Base-by-base conservation (phyloP, 768 basidiomycete genomes). In the Trametes cubensis region DNA sequence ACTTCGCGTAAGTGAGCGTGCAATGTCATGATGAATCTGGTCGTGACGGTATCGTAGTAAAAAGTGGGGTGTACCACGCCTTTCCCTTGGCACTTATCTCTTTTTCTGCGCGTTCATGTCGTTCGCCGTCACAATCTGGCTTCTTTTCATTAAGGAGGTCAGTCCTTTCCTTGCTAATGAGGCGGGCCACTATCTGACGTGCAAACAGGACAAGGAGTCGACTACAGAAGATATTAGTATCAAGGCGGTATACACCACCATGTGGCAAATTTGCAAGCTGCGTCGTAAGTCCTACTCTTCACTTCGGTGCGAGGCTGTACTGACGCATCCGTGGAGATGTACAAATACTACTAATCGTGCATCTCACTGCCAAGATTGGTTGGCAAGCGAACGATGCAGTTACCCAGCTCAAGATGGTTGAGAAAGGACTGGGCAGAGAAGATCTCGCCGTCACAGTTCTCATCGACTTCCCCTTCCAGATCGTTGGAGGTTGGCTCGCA, bases 381-480 rank as follows among this genome's bases (percentile, higher is more conserved):
- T 97, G 95, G 73, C 92, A 92, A 49, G 92, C 94, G 25, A 94
- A 94, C 75, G 97, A 98, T 48, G 89, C 94, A 6, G 91, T 88
- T 14, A 94, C 93, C 3, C 87, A 85, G 23, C 82, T 98, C 46
- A 99, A 99, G 72, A 85, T 98, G 77, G 90, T 99, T 45, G 97
- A 99, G 74, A 98, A 98, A 71, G 97, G 97, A 2, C 81, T 99
- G 56, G 90, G 87, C 61, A 89, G 95, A 42, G 97, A 98, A 78
- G 97, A 99, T 69, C 82, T 98, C 41, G 95, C 97, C n/a, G 81
- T 95, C 17, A 90, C 94, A 4, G 95, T 96, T 46, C 85, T 98
- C 41, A 89, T 98, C 66, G 97, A 99, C 75, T 98, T 98, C 68
- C 97, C 97, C 2, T 96, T 97, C 77, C 95, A 98, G 79, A 94